These are phyloP conservation scores for Carnegiea gigantea DNA, from an alignment of 179 eudicot genomes.

Conservation along the genomic window DNA sequence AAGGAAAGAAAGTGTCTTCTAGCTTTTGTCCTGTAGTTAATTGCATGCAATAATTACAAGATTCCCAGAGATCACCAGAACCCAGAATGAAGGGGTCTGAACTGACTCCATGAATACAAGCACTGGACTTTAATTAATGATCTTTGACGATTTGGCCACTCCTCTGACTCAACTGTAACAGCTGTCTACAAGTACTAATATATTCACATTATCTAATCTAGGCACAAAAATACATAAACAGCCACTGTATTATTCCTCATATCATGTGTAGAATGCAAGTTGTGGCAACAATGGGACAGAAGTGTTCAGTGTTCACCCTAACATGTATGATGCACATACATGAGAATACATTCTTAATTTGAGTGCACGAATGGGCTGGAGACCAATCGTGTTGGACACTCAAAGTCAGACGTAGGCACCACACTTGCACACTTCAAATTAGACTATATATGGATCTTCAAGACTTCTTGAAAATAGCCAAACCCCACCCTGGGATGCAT, in stretches of 20 bases:
- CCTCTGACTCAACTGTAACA: neutral
- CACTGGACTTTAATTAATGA: conserved; percentile 4
- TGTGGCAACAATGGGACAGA: no score
- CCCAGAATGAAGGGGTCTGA: conserved; percentile 18
- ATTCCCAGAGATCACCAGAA: conserved; percentile 33
- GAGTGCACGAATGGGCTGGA: neutral
- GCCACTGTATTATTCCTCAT: neutral
- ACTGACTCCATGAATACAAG: conserved; percentile 15
- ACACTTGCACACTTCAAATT: neutral
- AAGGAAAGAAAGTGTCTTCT: conserved; percentile 29
- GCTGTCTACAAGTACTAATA: neutral
- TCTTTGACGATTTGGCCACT: conserved; percentile 29
- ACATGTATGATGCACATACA: neutral
- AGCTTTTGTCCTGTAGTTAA: conserved; percentile 49
- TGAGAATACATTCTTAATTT: neutral
- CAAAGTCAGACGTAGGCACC: neutral
- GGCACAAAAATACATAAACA: neutral
- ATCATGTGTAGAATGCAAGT: neutral
- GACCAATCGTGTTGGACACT: neutral
- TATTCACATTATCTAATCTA: neutral
- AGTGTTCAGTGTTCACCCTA: neutral
- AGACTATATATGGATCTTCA: no score
- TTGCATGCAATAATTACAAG: conserved; percentile 41
- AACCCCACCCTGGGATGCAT: no score
- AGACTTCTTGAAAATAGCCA: no score